These are phyloP conservation scores for Crithidia expoeki DNA, from an alignment of 208 protist species.

Conservation along the genomic window DNA sequence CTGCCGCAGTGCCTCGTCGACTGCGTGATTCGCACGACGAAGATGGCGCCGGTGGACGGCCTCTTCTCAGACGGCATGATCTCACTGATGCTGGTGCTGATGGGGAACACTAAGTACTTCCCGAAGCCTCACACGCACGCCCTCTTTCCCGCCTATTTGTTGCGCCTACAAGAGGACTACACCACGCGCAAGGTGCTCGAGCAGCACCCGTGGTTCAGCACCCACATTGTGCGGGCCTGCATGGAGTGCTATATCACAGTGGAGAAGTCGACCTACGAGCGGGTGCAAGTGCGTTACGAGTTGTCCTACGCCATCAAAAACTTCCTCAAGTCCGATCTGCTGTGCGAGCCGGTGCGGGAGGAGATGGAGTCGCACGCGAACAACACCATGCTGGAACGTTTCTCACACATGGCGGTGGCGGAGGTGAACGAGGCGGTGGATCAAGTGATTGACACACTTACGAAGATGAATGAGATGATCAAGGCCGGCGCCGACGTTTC, in stretches of 20 bases:
- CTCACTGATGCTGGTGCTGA: conserved; percentile 87
- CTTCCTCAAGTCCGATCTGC: conserved; percentile 66
- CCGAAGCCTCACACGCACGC: conserved; percentile 91
- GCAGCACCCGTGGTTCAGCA: conserved; percentile 80
- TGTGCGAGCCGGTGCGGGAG: conserved; percentile 75
- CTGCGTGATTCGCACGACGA: conserved; percentile 65
- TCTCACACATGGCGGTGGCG: conserved; percentile 90
- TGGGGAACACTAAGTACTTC: conserved; percentile 91
- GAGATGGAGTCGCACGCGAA: conserved; percentile 73
- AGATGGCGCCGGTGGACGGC: conserved; percentile 59
- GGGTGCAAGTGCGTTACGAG: conserved; percentile 83
- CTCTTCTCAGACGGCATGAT: conserved; percentile 72
- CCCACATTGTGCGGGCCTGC: conserved; percentile 80
- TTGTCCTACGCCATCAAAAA: conserved; percentile 78
- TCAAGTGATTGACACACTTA: conserved; percentile 81
- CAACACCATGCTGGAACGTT: conserved; percentile 77
- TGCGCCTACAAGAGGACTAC: conserved; percentile 58
- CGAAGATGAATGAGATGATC: conserved; percentile 81
- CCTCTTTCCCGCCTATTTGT: conserved; percentile 77
- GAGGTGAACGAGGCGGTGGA: conserved; percentile 89
- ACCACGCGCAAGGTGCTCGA: conserved; percentile 58
- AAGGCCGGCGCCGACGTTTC: conserved; percentile 68
- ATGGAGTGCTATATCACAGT: conserved; percentile 91
- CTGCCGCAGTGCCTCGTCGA: conserved; percentile 88
- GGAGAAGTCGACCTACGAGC: conserved; percentile 88